A percentile compares a stretch with the other conserved stretches of the same genome.
Evolutionary conservation across 805 yeast genomes (phyloP).

Genomic region (Priceomyces haplophilus): DNA sequence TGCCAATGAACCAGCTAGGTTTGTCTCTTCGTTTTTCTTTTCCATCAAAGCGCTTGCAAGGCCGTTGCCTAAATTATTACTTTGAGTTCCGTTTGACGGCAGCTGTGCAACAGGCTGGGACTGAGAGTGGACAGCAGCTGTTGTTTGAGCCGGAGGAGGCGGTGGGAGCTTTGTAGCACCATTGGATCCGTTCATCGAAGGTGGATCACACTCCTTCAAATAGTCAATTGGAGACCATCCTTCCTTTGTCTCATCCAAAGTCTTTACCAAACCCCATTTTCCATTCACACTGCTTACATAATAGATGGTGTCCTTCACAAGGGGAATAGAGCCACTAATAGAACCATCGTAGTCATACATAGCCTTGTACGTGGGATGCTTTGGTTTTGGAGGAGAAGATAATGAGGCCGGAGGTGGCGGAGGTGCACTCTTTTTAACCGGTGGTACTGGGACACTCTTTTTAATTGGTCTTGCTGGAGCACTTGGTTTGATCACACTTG

Average conservation of each 20-base stretch:
- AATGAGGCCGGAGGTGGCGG: conserved; percentile 65
- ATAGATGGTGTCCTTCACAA: conserved; percentile 72
- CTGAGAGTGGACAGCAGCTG: conserved; percentile 7
- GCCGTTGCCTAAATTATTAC: conserved; percentile 49
- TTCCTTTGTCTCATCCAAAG: conserved; percentile 68
- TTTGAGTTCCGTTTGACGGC: conserved; percentile 23
- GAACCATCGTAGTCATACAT: conserved; percentile 87
- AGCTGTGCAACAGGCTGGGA: conserved; percentile 22
- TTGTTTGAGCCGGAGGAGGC: conserved; percentile 19
- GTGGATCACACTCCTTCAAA: conserved; percentile 57
- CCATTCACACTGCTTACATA: conserved; percentile 71
- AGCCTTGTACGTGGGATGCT: conserved; percentile 78
- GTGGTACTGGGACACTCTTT: conserved; percentile 60
- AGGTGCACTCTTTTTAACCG: conserved; percentile 49
- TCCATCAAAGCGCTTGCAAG: conserved; percentile 68
- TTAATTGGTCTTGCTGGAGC: conserved; percentile 26
- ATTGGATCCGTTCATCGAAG: conserved; percentile 27
- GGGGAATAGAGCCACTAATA: conserved; percentile 76
- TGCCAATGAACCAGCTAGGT: conserved; percentile 81
- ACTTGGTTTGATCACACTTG: conserved; percentile 13
- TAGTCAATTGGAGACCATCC: conserved; percentile 99
- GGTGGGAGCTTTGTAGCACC: conserved; percentile 39
- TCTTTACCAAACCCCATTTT: conserved; percentile 93
- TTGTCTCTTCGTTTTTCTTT: conserved; percentile 56
- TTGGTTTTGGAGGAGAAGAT: conserved; percentile 50